Evolutionary conservation across 176 grass and related monocot species (phyloP).

Genomic region (Poa annua): DNA sequence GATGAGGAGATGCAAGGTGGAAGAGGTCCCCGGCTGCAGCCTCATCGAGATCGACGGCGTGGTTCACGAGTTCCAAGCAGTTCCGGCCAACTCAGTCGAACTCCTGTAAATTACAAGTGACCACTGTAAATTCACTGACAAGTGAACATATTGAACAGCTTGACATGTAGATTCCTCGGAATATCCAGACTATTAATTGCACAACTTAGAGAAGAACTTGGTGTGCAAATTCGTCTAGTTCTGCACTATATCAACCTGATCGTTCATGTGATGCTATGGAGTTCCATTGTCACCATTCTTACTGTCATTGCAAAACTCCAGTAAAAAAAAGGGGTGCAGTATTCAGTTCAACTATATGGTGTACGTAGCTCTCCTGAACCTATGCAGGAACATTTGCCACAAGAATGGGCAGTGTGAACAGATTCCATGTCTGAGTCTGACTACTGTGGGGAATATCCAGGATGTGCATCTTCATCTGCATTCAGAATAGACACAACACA

Average conservation of each 20-base stretch:
- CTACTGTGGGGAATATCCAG: too few species aligned
- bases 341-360: not conserved
- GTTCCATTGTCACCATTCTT: not conserved
- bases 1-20: constrained; percentile 42
- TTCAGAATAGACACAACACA: too few species aligned
- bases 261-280: not conserved
- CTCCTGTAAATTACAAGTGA: not conserved
- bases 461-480: too few species aligned
- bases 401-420: too few species aligned
- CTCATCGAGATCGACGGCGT: constrained; percentile 74
- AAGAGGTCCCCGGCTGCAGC: constrained; percentile 62
- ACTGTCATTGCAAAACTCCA: not conserved
- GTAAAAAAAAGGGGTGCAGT: not conserved
- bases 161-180: not conserved
- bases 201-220: not conserved
- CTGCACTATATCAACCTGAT: not conserved
- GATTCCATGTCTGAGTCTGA: too few species aligned
- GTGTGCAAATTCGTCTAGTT: not conserved
- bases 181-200: not conserved
- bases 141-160: not conserved
- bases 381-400: too few species aligned
- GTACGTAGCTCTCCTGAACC: too few species aligned
- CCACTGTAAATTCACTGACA: too few species aligned
- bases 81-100: not conserved
- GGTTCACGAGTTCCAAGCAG: constrained; percentile 68